Conservation (phyloP, 2,329 filamentous ascomycete species). For the Tolypocladium paradoxum region DNA sequence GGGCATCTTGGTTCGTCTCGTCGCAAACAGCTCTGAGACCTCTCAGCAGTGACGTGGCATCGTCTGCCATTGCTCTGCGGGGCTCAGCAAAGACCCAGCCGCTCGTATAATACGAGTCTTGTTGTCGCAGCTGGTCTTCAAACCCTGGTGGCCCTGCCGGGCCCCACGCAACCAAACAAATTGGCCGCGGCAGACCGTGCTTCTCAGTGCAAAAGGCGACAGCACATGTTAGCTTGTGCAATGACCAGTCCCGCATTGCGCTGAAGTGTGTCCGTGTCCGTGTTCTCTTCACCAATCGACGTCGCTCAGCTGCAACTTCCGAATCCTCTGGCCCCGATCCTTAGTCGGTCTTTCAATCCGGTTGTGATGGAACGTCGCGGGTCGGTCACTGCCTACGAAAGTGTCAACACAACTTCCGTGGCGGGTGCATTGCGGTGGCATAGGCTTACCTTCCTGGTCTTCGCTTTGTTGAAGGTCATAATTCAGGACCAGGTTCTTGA, state of each 20-base stretch:
- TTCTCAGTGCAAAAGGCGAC: background rate
- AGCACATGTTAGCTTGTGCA: background rate
- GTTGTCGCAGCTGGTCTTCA: background rate
- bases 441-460: slow-evolving; percentile 57
- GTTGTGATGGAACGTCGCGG: slow-evolving; percentile 37
- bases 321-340: slow-evolving; percentile 68
- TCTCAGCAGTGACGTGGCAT: background rate
- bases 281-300: slow-evolving; percentile 72
- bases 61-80: background rate
- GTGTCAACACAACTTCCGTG: background rate
- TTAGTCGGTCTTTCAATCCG: slow-evolving; percentile 44
- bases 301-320: slow-evolving; percentile 90
- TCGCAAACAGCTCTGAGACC: background rate
- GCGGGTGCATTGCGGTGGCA: slow-evolving; percentile 7
- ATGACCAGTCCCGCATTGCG: background rate
- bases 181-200: background rate
- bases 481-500: slow-evolving; percentile 95
- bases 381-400: slow-evolving; percentile 36
- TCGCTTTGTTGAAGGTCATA: slow-evolving; percentile 85
- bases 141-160: background rate
- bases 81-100: background rate
- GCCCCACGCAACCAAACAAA: background rate
- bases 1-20: background rate
- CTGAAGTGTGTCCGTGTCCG: background rate
- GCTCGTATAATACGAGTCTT: background rate